Percentiles rank a stretch among this genome's conserved stretches.
phyloP scores from a whole-genome alignment of 2,329 filamentous ascomycete species.

The Rutstroemia sp. region DNA sequence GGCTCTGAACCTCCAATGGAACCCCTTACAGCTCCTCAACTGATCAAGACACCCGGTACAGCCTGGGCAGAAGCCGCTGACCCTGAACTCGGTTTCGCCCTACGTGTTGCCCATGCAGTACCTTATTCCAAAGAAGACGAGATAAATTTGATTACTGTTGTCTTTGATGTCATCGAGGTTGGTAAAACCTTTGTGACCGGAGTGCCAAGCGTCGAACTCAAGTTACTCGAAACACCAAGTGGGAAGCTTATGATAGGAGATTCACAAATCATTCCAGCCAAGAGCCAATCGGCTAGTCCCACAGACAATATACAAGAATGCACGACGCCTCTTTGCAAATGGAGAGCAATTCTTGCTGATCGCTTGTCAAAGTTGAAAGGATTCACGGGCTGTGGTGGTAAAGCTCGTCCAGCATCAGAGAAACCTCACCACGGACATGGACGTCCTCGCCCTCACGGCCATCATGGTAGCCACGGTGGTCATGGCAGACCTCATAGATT shows the following conservation, averaged over 20 bases:
- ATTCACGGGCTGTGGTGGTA: slow-evolving; percentile 29
- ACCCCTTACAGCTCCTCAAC: slow-evolving; percentile 39
- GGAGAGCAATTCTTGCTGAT: slow-evolving; percentile 42
- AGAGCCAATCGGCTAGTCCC: slow-evolving; percentile 19
- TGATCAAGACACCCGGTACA: slow-evolving; percentile 31
- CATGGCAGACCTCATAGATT: slow-evolving; percentile 25
- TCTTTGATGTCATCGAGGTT: slow-evolving; percentile 54
- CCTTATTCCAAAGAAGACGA: slow-evolving; percentile 43
- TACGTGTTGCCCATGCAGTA: slow-evolving; percentile 30
- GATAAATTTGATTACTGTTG: slow-evolving; percentile 45
- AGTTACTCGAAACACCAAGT: slow-evolving; percentile 51
- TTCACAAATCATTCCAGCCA: slow-evolving; percentile 30
- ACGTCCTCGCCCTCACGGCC: slow-evolving; percentile 16
- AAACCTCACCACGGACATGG: slow-evolving; percentile 9
- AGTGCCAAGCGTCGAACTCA: slow-evolving; percentile 49
- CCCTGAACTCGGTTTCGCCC: slow-evolving; percentile 21
- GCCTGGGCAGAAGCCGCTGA: slow-evolving; percentile 22
- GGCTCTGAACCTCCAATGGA: slow-evolving; percentile 32
- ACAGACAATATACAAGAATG: slow-evolving; percentile 31
- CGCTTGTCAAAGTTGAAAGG: slow-evolving; percentile 36
- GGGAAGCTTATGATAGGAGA: slow-evolving; percentile 48
- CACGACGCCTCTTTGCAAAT: slow-evolving; percentile 46
- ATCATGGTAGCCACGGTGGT: slow-evolving; percentile 20
- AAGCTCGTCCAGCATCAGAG: slow-evolving; percentile 16
- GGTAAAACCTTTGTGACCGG: slow-evolving; percentile 46